phyloP scores from a whole-genome alignment of 805 yeast genomes.

The Metschnikowia sp. region DNA sequence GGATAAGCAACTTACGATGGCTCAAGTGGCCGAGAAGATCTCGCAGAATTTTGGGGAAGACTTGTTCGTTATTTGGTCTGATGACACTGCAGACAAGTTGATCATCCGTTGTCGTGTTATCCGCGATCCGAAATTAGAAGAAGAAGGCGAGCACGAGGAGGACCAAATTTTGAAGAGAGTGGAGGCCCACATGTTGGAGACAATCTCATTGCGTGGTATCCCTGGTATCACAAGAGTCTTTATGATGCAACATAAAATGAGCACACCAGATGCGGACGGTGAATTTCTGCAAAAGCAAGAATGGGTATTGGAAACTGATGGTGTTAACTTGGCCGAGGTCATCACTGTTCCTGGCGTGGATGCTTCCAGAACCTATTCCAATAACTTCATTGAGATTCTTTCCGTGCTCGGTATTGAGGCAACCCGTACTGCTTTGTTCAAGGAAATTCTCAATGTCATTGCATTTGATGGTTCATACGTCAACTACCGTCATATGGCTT shows the following conservation, averaged over 20 bases:
- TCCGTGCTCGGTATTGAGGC: slow-evolving; percentile 98
- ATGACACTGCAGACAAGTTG: slow-evolving; percentile 96
- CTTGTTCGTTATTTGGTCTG: slow-evolving; percentile 97
- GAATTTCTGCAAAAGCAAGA: slow-evolving; percentile 87
- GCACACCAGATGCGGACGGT: slow-evolving; percentile 73
- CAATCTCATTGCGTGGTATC: slow-evolving; percentile 93
- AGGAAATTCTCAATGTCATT: slow-evolving; percentile 93
- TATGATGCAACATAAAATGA: slow-evolving; percentile 81
- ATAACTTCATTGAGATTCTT: slow-evolving; percentile 92
- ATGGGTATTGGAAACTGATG: slow-evolving; percentile 99
- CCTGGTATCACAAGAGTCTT: slow-evolving; percentile 87
- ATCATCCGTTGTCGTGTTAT: slow-evolving; percentile 97
- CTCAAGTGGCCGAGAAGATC: slow-evolving; percentile 95
- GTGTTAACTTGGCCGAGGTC: slow-evolving; percentile 92
- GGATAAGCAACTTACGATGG: slow-evolving; percentile 96
- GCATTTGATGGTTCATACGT: slow-evolving; percentile 99
- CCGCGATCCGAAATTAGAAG: slow-evolving; percentile 93
- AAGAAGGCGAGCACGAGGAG: slow-evolving; percentile 93
- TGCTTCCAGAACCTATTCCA: slow-evolving; percentile 84
- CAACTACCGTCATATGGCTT: slow-evolving; percentile 96
- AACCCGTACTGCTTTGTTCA: slow-evolving; percentile 89
- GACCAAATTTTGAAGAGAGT: slow-evolving; percentile 93
- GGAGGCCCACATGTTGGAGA: slow-evolving; percentile 94
- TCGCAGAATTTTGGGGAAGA: slow-evolving; percentile 92
- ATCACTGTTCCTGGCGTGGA: slow-evolving; percentile 96